phyloP scores from a whole-genome alignment of 1,284 basidiomycete genomes.

The Puccinia novopanici region DNA sequence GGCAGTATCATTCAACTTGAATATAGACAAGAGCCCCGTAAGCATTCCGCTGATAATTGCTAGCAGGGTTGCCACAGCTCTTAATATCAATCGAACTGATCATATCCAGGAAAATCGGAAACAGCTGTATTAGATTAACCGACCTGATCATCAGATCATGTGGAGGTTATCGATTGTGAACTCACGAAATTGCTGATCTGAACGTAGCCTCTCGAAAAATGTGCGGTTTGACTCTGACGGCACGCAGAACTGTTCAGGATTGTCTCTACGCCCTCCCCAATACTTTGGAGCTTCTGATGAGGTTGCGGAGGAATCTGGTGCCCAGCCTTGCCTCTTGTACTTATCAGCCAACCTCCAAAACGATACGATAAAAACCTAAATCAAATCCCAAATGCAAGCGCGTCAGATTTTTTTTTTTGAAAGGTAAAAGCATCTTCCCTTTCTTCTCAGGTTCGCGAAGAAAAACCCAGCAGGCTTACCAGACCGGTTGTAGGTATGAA shows the following conservation, averaged over 20 bases:
- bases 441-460: background rate
- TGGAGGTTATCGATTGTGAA: background rate
- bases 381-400: background rate
- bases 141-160: background rate
- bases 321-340: background rate
- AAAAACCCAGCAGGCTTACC: background rate
- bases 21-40: background rate
- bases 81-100: slow-evolving; percentile 8
- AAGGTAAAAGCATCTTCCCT: background rate
- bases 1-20: background rate
- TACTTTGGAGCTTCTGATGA: background rate
- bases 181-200: slow-evolving; percentile 25
- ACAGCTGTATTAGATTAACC: background rate
- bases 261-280: background rate
- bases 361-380: slow-evolving; percentile 14
- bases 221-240: background rate
- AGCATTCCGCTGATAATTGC: background rate
- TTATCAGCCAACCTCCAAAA: slow-evolving; percentile 4
- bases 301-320: background rate
- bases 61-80: background rate
- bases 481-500: slow-evolving; percentile 20
- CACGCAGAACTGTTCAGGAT: too few relatives aligned
- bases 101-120: background rate
- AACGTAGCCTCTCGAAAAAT: background rate
- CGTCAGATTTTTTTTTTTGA: background rate